phyloP scores from a whole-genome alignment of 2,329 filamentous ascomycete species.

The Daldinia sp. region DNA sequence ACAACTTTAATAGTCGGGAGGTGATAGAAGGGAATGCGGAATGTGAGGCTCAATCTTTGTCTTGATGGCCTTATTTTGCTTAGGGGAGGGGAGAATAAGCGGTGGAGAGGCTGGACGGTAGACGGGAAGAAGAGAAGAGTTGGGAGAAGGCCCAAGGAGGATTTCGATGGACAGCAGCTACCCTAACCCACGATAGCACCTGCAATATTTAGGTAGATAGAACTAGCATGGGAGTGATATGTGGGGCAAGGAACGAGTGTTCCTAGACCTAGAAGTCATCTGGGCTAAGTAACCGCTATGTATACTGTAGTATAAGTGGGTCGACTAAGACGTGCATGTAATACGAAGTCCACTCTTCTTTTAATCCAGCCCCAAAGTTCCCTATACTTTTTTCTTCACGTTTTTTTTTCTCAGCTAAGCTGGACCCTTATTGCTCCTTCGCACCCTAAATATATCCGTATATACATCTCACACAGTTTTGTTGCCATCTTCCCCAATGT shows the following conservation, averaged over 20 bases:
- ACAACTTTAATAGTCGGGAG: slow-evolving; percentile 10
- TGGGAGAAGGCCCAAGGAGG: slow-evolving; percentile 50
- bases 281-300: slow-evolving; percentile 44
- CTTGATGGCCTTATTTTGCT: slow-evolving; percentile 22
- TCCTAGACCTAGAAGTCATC: slow-evolving; percentile 49
- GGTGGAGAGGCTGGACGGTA: slow-evolving; percentile 50
- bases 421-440: slow-evolving; percentile 16
- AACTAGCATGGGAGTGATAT: slow-evolving; percentile 47
- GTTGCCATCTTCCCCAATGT: background rate
- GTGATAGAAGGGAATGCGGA: slow-evolving; percentile 14
- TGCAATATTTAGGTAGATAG: slow-evolving; percentile 34
- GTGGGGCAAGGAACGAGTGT: slow-evolving; percentile 49
- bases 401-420: slow-evolving; percentile 20
- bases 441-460: background rate
- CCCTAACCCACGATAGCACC: slow-evolving; percentile 48
- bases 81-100: slow-evolving; percentile 44
- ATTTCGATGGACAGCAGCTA: slow-evolving; percentile 50
- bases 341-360: slow-evolving; percentile 29
- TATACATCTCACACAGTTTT: background rate
- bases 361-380: slow-evolving; percentile 27
- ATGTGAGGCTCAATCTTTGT: slow-evolving; percentile 36
- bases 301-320: slow-evolving; percentile 43
- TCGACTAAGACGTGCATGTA: slow-evolving; percentile 37
- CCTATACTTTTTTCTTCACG: slow-evolving; percentile 23
- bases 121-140: slow-evolving; percentile 50